Evolutionary conservation across 2,329 filamentous ascomycete species (phyloP).

Genomic region (Hymenoscyphus fructigenus): DNA sequence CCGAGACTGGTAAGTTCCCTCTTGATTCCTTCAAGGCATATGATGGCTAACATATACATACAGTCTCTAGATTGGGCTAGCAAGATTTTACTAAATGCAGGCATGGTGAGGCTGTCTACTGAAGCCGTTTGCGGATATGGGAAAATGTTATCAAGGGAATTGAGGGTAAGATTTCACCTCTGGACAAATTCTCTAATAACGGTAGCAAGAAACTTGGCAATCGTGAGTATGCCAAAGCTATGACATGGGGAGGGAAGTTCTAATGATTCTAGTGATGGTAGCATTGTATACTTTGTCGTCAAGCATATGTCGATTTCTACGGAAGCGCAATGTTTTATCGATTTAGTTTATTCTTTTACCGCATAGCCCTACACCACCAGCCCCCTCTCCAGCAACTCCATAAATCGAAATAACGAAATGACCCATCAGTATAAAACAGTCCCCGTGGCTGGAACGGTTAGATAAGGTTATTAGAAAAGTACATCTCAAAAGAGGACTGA

Average conservation of each 20-base stretch:
- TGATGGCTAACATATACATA: not conserved
- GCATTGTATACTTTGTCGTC: not conserved
- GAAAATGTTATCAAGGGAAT: not conserved
- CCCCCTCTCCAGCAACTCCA: no score
- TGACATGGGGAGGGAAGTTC: not conserved
- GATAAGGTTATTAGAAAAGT: no score
- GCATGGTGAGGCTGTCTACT: not conserved
- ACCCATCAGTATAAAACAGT: no score
- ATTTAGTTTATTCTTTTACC: not conserved
- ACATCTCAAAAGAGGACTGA: no score
- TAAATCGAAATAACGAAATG: not conserved
- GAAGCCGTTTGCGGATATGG: not conserved
- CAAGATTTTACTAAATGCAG: not conserved
- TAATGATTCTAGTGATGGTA: not conserved
- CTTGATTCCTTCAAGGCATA: not conserved
- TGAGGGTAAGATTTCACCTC: not conserved
- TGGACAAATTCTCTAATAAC: not conserved
- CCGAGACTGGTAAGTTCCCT: not conserved
- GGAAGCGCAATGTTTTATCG: no score
- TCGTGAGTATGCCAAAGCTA: not conserved
- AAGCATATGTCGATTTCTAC: no score
- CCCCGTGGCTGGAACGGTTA: no score
- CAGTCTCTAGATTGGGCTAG: not conserved
- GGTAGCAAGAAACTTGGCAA: not conserved
- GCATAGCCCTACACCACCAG: not conserved